phyloP scores from a whole-genome alignment of 2,329 filamentous ascomycete genomes.

The Amesomyces nigricolor region DNA sequence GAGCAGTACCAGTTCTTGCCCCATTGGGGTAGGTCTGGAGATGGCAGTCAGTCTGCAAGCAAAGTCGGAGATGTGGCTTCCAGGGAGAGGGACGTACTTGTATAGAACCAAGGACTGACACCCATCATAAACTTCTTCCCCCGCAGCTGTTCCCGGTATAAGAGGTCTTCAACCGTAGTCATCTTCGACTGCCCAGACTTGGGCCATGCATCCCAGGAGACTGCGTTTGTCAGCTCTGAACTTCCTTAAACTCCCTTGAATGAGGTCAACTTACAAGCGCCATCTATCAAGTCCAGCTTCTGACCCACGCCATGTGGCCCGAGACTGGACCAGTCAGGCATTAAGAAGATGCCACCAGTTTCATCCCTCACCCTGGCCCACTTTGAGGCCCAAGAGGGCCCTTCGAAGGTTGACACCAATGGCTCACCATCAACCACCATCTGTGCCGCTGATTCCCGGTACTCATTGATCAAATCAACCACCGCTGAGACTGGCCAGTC shows the following conservation, averaged over 20 bases:
- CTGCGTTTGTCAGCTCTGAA: constrained; percentile 24
- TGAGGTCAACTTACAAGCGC: constrained; percentile 23
- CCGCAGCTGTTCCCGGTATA: constrained; percentile 35
- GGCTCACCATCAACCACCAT: constrained; percentile 37
- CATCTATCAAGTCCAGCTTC: constrained; percentile 25
- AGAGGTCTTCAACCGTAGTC: constrained; percentile 34
- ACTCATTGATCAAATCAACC: constrained; percentile 32
- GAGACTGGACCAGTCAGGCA: constrained; percentile 43
- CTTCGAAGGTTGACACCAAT: constrained; percentile 50
- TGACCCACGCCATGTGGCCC: constrained; percentile 32
- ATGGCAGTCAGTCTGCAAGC: background rate
- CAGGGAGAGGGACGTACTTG: constrained; percentile 30
- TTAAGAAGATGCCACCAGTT: constrained; percentile 36
- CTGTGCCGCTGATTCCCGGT: constrained; percentile 35
- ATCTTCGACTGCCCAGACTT: constrained; percentile 35
- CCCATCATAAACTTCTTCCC: constrained; percentile 47
- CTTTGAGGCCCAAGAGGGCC: constrained; percentile 37
- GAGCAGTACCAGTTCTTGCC: constrained; percentile 54
- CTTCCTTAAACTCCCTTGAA: background rate
- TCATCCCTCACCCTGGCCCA: constrained; percentile 37
- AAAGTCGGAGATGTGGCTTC: constrained; percentile 16
- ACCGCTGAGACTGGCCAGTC: constrained; percentile 24
- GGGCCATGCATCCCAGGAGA: constrained; percentile 48
- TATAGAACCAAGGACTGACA: constrained; percentile 38
- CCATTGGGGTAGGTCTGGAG: constrained; percentile 27